Evolutionary conservation across 257 asterid species (phyloP).

Genomic region (Rubia yunnanensis): DNA sequence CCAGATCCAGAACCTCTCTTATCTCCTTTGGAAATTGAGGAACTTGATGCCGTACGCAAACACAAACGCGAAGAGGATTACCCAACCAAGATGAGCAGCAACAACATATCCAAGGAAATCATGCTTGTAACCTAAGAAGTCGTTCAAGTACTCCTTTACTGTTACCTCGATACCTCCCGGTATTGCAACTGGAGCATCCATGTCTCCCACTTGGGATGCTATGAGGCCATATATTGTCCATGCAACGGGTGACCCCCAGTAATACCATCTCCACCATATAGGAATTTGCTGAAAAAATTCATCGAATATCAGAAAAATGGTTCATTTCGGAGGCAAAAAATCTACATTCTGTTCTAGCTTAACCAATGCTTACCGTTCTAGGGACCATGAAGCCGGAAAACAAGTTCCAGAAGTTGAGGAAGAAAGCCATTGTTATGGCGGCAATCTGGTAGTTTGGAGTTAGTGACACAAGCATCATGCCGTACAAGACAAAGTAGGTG

Average conservation of each 20-base stretch:
- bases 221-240: constrained; percentile 85
- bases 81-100: constrained; percentile 61
- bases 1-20: not conserved
- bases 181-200: constrained; percentile 18
- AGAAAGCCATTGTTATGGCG: constrained; percentile 73
- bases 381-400: constrained; percentile 72
- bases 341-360: not conserved
- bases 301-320: not conserved
- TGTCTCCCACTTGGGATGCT: constrained; percentile 66
- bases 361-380: constrained; percentile 48
- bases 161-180: constrained; percentile 36
- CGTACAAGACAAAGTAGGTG: constrained; percentile 66
- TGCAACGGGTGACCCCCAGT: constrained; percentile 78
- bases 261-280: constrained; percentile 91
- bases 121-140: constrained; percentile 37
- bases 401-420: constrained; percentile 86
- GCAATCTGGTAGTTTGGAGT: constrained; percentile 72
- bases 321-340: not conserved
- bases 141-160: constrained; percentile 35
- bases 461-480: constrained; percentile 86
- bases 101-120: constrained; percentile 72
- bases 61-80: constrained; percentile 46
- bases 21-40: constrained; percentile 75
- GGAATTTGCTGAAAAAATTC: constrained; percentile 50
- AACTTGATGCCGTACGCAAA: constrained; percentile 63